phyloP scores from a whole-genome alignment of 495 filamentous ascomycete genomes.

The Platismatia glauca region DNA sequence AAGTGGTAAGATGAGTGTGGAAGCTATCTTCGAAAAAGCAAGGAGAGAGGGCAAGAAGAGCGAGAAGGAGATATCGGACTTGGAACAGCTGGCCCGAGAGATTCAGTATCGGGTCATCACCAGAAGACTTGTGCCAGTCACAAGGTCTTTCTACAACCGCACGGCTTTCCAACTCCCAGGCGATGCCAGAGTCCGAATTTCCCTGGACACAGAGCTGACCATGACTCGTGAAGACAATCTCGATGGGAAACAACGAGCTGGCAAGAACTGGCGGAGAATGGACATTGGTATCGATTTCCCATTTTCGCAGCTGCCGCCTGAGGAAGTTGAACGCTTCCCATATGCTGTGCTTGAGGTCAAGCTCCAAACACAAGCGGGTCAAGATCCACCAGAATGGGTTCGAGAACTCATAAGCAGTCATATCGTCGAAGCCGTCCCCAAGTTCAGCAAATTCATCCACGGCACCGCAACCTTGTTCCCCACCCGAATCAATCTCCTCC shows the following conservation, averaged over 20 bases:
- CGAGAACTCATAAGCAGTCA: constrained; percentile 84
- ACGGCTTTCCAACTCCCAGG: constrained; percentile 97
- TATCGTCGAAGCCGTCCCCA: constrained; percentile 93
- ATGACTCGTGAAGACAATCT: constrained; percentile 94
- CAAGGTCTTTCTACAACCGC: constrained; percentile 91
- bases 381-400: constrained; percentile 95
- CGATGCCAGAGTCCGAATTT: constrained; percentile 92
- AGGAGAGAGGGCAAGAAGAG: constrained; percentile 90
- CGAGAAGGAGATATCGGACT: constrained; percentile 75
- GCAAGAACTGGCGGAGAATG: constrained; percentile 91
- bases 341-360: constrained; percentile 98
- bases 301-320: constrained; percentile 76
- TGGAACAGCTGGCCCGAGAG: constrained; percentile 83
- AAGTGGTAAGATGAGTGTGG: constrained; percentile 68
- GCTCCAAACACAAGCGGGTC: constrained; percentile 92
- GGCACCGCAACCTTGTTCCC: constrained; percentile 83
- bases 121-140: constrained; percentile 73
- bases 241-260: constrained; percentile 65
- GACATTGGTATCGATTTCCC: constrained; percentile 97
- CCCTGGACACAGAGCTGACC: constrained; percentile 88
- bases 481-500: constrained; percentile 76
- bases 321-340: constrained; percentile 84
- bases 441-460: constrained; percentile 99
- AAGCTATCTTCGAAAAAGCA: constrained; percentile 85
- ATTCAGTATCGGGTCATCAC: constrained; percentile 88